Percentiles rank a stretch among this genome's conserved stretches.
Evolutionary conservation across 805 yeast genomes (phyloP).

Genomic region (Wickerhamomyces alni): DNA sequence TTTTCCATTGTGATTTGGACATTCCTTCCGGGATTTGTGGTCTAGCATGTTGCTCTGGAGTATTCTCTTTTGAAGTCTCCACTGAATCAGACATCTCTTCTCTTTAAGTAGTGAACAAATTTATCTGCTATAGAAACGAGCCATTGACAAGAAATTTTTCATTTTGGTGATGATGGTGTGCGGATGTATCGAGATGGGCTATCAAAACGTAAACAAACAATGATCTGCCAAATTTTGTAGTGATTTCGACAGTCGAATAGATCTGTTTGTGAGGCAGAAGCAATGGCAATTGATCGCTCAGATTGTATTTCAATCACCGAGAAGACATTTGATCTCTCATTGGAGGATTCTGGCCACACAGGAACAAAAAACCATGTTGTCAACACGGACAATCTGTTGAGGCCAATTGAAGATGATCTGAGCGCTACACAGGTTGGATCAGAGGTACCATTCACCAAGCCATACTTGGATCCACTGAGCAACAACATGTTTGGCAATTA

Average conservation of each 20-base stretch:
- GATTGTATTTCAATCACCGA: slow-evolving; percentile 17
- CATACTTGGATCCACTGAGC: too few species aligned
- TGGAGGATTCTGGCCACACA: slow-evolving; percentile 18
- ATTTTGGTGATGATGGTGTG: background rate
- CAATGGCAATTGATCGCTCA: slow-evolving; percentile 4
- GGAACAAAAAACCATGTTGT: background rate
- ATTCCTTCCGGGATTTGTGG: slow-evolving; percentile 70
- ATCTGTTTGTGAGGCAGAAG: too few species aligned
- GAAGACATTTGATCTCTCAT: slow-evolving; percentile 15
- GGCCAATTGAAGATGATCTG: slow-evolving; percentile 1
- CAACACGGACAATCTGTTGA: background rate
- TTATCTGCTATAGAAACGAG: too few species aligned
- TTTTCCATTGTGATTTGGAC: slow-evolving; percentile 83
- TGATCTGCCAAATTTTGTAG: too few species aligned
- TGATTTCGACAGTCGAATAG: too few species aligned
- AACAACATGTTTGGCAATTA: too few species aligned
- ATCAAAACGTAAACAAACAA: too few species aligned
- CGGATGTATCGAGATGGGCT: background rate
- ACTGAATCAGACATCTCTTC: slow-evolving; percentile 1
- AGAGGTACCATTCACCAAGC: too few species aligned
- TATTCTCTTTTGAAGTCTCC: background rate
- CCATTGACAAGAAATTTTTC: background rate
- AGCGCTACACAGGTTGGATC: slow-evolving; percentile 4
- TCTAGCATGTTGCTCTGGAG: slow-evolving; percentile 4
- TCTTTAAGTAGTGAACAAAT: too few species aligned